Percentiles rank a stretch among this genome's conserved stretches.
phyloP scores from a whole-genome alignment of 2,329 filamentous ascomycete genomes.

The Neopestalotiopsis rosae region DNA sequence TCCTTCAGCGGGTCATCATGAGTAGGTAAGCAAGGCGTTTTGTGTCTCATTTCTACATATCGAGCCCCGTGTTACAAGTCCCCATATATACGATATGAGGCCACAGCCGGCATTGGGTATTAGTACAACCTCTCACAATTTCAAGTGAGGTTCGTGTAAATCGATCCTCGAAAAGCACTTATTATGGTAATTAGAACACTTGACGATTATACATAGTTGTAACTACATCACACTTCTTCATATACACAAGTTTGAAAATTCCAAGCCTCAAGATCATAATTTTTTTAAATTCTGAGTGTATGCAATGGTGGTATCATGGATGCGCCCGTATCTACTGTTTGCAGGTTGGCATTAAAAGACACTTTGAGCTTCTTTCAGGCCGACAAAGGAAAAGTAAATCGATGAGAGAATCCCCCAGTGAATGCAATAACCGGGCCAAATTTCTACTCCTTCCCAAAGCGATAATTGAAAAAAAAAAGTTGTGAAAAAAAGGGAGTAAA shows the following conservation, averaged over 20 bases:
- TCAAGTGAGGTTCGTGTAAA: too few relatives aligned
- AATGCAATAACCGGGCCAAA: not conserved
- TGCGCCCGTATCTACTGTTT: slow-evolving; percentile 19
- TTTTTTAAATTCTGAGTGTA: slow-evolving; percentile 38
- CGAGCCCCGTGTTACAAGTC: too few relatives aligned
- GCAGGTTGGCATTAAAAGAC: slow-evolving; percentile 26
- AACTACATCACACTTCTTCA: not conserved
- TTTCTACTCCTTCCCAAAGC: slow-evolving; percentile 4
- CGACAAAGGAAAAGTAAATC: slow-evolving; percentile 14
- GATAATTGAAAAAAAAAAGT: not conserved
- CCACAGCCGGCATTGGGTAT: too few relatives aligned
- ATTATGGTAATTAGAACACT: too few relatives aligned
- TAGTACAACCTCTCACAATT: too few relatives aligned
- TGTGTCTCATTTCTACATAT: too few relatives aligned
- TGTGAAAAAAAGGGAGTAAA: not conserved
- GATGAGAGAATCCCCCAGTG: not conserved
- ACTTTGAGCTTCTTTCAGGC: slow-evolving; percentile 24
- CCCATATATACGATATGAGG: too few relatives aligned
- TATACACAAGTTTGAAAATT: not conserved
- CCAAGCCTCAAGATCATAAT: slow-evolving; percentile 2
- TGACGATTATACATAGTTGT: too few relatives aligned
- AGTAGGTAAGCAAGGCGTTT: too few relatives aligned
- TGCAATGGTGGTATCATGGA: slow-evolving; percentile 43
- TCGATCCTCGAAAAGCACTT: too few relatives aligned
- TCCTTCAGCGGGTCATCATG: too few relatives aligned